Evolutionary conservation across 768 basidiomycete species (phyloP).

Genomic region (Imleria badia): DNA sequence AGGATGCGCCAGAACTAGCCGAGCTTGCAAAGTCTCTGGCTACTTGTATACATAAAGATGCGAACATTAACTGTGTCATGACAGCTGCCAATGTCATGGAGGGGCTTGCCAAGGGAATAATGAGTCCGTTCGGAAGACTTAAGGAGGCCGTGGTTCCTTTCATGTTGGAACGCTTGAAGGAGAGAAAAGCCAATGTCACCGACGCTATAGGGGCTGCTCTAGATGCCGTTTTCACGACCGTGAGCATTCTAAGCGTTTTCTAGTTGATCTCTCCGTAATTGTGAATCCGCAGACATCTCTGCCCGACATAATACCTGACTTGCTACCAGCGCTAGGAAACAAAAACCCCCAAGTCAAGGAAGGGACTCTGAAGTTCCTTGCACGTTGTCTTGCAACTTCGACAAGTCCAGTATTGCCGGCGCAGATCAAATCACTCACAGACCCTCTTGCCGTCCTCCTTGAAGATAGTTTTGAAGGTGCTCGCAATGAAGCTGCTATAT

Average conservation of each 20-base stretch:
- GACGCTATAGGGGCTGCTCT: constrained; percentile 86
- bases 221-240: constrained; percentile 84
- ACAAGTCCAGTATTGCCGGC: constrained; percentile 64
- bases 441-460: constrained; percentile 68
- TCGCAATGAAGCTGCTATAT: constrained; percentile 84
- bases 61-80: constrained; percentile 95
- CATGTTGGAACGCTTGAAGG: constrained; percentile 89
- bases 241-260: constrained; percentile 40
- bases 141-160: constrained; percentile 69
- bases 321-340: constrained; percentile 70
- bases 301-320: constrained; percentile 79
- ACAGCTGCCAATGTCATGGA: constrained; percentile 84
- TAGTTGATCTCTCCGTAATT: constrained; percentile 1
- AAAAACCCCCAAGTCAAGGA: constrained; percentile 99
- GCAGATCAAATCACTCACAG: constrained; percentile 82
- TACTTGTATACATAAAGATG: constrained; percentile 78
- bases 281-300: constrained; percentile 60
- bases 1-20: constrained; percentile 73
- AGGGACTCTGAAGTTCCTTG: constrained; percentile 84
- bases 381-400: constrained; percentile 72
- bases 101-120: constrained; percentile 80
- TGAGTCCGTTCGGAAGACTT: constrained; percentile 69
- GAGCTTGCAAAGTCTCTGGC: constrained; percentile 79
- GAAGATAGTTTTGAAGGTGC: constrained; percentile 91
- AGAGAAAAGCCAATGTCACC: constrained; percentile 87